These are phyloP conservation scores for Pythium oligandrum DNA, from an alignment of 352 stramenopile species.

Conservation along the genomic window DNA sequence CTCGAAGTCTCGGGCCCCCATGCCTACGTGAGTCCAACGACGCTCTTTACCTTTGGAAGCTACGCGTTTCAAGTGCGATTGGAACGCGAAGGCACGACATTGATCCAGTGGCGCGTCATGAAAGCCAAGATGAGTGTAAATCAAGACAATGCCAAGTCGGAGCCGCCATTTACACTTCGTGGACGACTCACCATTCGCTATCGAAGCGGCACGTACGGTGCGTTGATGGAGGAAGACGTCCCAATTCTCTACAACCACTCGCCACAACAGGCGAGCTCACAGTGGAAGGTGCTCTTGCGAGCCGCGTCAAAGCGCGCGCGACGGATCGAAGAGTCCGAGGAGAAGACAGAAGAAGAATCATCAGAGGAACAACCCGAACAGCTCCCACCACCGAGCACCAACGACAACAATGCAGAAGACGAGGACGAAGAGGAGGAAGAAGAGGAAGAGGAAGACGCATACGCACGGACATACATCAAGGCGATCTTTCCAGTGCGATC, in stretches of 20 bases:
- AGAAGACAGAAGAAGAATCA: neutral
- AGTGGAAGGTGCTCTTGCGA: constrained; percentile 24
- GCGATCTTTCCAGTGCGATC: constrained; percentile 14
- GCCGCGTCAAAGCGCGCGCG: constrained; percentile 6
- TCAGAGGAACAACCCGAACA: too few relatives aligned
- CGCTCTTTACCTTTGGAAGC: constrained; percentile 24
- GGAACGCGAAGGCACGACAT: constrained; percentile 23
- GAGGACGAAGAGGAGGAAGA: constrained; percentile 8
- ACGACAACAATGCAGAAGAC: neutral
- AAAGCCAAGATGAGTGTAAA: constrained; percentile 7
- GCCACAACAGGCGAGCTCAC: constrained; percentile 19
- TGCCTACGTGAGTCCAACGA: constrained; percentile 23
- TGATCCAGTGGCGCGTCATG: constrained; percentile 50
- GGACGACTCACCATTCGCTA: constrained; percentile 36
- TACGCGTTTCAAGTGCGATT: constrained; percentile 41
- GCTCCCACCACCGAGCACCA: too few relatives aligned
- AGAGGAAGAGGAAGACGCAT: neutral
- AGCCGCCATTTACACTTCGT: constrained; percentile 32
- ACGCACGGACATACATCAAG: neutral
- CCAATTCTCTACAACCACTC: constrained; percentile 32
- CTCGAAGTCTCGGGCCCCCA: constrained; percentile 23
- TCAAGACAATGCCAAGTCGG: constrained; percentile 8
- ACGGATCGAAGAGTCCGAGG: neutral
- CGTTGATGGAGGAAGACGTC: constrained; percentile 19
- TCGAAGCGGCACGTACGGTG: constrained; percentile 12